Evolutionary conservation across 2,329 filamentous ascomycete species (phyloP).

Genomic region (Talaromyces sp.): DNA sequence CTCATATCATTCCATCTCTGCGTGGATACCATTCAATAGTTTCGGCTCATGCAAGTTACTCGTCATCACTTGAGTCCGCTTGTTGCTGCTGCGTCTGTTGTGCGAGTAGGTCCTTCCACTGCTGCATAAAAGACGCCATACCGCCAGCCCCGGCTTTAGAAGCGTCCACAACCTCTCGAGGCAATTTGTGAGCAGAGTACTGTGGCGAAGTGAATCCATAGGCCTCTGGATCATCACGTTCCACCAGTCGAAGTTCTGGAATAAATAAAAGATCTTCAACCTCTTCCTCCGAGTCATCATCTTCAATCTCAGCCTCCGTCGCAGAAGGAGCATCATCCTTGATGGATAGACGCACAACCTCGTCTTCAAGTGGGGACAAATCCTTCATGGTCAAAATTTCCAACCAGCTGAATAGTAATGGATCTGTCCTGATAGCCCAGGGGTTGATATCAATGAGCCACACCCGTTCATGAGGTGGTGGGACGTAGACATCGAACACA

Average conservation of each 20-base stretch:
- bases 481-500: slow-evolving; percentile 89
- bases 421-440: slow-evolving; percentile 87
- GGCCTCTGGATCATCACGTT: slow-evolving; percentile 81
- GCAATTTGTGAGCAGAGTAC: slow-evolving; percentile 93
- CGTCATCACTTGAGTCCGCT: slow-evolving; percentile 38
- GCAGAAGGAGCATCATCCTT: slow-evolving; percentile 20
- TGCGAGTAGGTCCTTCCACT: slow-evolving; percentile 65
- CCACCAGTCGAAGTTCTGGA: slow-evolving; percentile 79
- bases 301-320: background rate
- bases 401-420: slow-evolving; percentile 82
- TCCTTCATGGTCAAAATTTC: slow-evolving; percentile 72
- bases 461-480: slow-evolving; percentile 69
- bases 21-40: background rate
- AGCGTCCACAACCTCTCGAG: slow-evolving; percentile 82
- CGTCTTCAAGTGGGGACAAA: slow-evolving; percentile 34
- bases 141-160: slow-evolving; percentile 67
- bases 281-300: slow-evolving; percentile 45
- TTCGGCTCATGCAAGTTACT: background rate
- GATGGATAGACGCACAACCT: slow-evolving; percentile 39
- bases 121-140: slow-evolving; percentile 74
- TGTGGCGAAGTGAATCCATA: slow-evolving; percentile 81
- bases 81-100: slow-evolving; percentile 43
- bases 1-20: background rate
- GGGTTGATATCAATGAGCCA: slow-evolving; percentile 94
- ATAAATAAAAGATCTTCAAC: slow-evolving; percentile 52